These are phyloP conservation scores for Pezicula neosporulosa DNA, from an alignment of 2,329 filamentous ascomycete species.

Conservation along the genomic window DNA sequence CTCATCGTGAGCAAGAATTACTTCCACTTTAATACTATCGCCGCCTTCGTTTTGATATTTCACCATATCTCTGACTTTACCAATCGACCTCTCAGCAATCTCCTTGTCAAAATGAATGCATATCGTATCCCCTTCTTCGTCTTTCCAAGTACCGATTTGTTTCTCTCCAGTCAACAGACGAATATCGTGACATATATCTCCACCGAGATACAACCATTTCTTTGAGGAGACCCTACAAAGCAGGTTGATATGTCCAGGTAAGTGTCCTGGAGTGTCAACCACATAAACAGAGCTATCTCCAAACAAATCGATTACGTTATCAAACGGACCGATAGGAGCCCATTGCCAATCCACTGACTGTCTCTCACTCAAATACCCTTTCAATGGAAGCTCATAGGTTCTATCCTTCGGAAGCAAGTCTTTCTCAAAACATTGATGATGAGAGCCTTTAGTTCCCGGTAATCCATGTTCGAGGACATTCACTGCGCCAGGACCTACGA, in stretches of 20 bases:
- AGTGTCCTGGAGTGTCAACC: constrained; percentile 46
- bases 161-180: constrained; percentile 48
- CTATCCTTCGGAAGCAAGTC: constrained; percentile 37
- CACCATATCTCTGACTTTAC: constrained; percentile 34
- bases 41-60: constrained; percentile 18
- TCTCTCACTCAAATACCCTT: constrained; percentile 10
- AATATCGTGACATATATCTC: constrained; percentile 51
- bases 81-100: constrained; percentile 39
- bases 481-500: constrained; percentile 45
- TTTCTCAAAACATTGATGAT: constrained; percentile 40
- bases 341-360: constrained; percentile 30
- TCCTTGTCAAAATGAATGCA: constrained; percentile 49
- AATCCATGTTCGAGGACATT: constrained; percentile 30
- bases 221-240: constrained; percentile 35
- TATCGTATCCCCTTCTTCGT: constrained; percentile 37
- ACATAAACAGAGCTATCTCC: constrained; percentile 42
- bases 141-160: constrained; percentile 46
- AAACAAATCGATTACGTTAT: constrained; percentile 42
- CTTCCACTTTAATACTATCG: constrained; percentile 35
- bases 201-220: constrained; percentile 46
- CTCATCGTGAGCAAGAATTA: constrained; percentile 48
- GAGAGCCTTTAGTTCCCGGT: constrained; percentile 22
- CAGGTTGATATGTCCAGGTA: constrained; percentile 48
- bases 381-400: constrained; percentile 37
- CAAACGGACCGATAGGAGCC: constrained; percentile 40